Evolutionary conservation across 768 basidiomycete species (phyloP), one percentile per base, ranked within the genome.

Genomic region (Tulasnella sp.): DNA sequence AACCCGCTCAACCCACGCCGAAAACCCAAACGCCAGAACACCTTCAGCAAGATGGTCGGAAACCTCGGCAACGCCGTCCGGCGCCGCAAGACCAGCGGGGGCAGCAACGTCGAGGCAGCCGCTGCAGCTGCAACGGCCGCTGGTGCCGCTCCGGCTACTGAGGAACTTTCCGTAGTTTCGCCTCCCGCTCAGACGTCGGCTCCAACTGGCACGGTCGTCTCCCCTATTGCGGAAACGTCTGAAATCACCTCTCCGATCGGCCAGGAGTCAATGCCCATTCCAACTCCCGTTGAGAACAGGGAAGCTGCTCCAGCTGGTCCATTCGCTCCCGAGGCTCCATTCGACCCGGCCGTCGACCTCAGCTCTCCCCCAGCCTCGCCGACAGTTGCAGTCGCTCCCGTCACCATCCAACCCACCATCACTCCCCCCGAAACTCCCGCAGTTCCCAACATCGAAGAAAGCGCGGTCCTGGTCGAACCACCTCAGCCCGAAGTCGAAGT

Each of bases 341-440:
- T n/a, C 18, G 75, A 38, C 24, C 46, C 56, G 0, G 24, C 75
- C 56, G 39, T 58, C 75, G 76, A 77, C 40, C 52, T 77, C 7
- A n/a, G 48, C 34, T 77, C 76, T 62, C 76, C 76, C n/a, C 76
- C 76, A 19, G 48, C 46, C n/a, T 77, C 76, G 36, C 76, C 76
- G 21, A 62, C 40, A 21, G 76, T 77, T 24, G 52, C 27, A 62
- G 36, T 34, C 21, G 24, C 75, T 42, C 48, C 52, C 10, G 27
- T 74, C 72, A 39, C 27, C n/a, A 68, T 68, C 14, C 72, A 74
- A 74, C 44, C 72, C 36, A 10, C 44, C 14, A 39, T 74, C 36
- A 39, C 44, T 19, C 48, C 48, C 48, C 48, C 2, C 5, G 48
- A 52, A 10, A 52, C 21, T 21, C 72, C 72, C 42, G 21, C 72